Base-by-base conservation (phyloP, 1,284 basidiomycete genomes). In the Cystobasidium pallidum region DNA sequence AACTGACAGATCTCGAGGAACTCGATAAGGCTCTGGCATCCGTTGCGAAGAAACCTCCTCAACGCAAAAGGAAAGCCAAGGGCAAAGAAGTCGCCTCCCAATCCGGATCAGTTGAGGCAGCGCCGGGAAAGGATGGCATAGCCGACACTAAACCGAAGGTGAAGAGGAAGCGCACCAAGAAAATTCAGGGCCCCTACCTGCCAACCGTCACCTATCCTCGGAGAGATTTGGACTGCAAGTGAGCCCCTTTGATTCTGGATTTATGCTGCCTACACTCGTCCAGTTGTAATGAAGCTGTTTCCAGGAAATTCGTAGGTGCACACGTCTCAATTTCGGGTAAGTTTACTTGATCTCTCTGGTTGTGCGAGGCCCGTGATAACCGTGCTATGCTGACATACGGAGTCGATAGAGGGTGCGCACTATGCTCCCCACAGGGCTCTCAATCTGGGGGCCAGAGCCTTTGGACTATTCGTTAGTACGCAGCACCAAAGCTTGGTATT, bases 401-500 rank as follows among this genome's bases (percentile, higher is more conserved):
- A 26, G 26, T 19, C 21, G n/a, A 87, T 88, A 1, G 91, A 90
- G 3, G 91, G 91, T 0, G 86, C 91, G 0, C 89, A 91, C 76
- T 89, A 90, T 71, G 82, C 89, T 0, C 81, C 92, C 2, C 74
- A 86, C 3, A 90, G 92, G 73, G 91, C 91, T 2, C 71, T 75
- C n/a, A 26, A 55, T 3, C 71, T 62, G 73, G 90, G 91, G 0
- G 91, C 90, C 3, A 91, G 89, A 73, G 87, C 91, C 1, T 89
- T 94, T 76, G 91, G 90, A 0, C 83, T 93, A 24, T 94, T 94
- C 77, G 81, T 92, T 47, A 93, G 91, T 91, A 83, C 81, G 26
- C n/a, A n/a, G n/a, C n/a, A n/a, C n/a, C n/a, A n/a, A n/a, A n/a
- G n/a, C n/a, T n/a, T n/a, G n/a, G n/a, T n/a, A n/a, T n/a, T n/a